Base-by-base conservation (phyloP, 306 rosid genomes). In the Cucurbita ficifolia region DNA sequence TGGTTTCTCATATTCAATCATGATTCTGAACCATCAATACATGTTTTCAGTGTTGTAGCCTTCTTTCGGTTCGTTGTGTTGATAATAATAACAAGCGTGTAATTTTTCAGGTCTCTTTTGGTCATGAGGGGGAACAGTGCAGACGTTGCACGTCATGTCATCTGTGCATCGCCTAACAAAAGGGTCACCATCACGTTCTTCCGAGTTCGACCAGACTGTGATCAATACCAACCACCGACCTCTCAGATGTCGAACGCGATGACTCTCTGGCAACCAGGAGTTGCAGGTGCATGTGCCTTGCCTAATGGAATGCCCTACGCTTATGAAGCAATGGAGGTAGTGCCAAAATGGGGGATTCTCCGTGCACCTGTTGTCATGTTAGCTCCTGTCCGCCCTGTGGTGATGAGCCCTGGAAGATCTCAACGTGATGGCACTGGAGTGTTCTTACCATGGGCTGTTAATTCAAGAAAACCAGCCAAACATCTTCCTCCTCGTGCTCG, bases 111-210 rank as follows among this genome's bases (percentile, higher is more conserved):
- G 83, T 89, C 96, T 50, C 90, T 95, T 70, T 17, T 95, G 19
- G 97, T 91, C 77, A 88, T 91, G 99, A 95, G 99, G 75, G 99
- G 99, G 74, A 89, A 95, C 87, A 91, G 99, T 73, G 89, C 91
- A 57, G 99, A 95, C 81, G 92, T 84, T 90, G 96, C 99, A 45
- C 85, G 97, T 71, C 99, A 95, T n/a, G 99, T 95, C 69, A 95
- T 91, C 90, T 91, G 96, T 76, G 96, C 96, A 19, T 89, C 93
- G 55, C 88, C 91, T 13, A 79, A 70, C 81, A 80, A 84, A 81
- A 86, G 99, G 89, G 87, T 81, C 19, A 89, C 90, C 90, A 82
- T 95, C 76, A 84, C 93, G 49, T 87, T 95, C 90, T 89, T 95
- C 46, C 81, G 90, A 72, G 90, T 89, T 75, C 82, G 89, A 70